Conservation (phyloP, 352 stramenopile genomes). For the Phytopythium vexans region DNA sequence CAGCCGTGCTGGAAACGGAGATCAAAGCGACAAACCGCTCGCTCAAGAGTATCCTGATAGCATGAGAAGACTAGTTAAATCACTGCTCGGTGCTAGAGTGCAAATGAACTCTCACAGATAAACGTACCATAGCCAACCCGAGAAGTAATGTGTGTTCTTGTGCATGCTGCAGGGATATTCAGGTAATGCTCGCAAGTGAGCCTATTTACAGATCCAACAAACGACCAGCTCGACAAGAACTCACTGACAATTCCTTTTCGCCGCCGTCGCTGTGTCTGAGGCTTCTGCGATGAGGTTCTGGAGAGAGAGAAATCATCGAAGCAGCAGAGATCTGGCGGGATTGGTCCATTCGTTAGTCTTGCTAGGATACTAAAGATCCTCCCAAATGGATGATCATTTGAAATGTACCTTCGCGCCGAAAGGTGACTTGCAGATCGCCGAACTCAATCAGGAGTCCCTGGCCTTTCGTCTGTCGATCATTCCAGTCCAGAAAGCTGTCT, state of each 20-base stretch:
- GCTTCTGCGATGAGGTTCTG: neutral
- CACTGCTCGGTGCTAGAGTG: neutral
- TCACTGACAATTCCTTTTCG: slow-evolving; percentile 36
- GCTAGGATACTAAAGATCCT: neutral
- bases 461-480: slow-evolving; percentile 34
- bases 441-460: slow-evolving; percentile 60
- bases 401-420: slow-evolving; percentile 36
- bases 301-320: slow-evolving; percentile 50
- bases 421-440: slow-evolving; percentile 58
- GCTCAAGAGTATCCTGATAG: slow-evolving; percentile 22
- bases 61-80: too few relatives aligned
- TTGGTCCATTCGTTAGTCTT: neutral
- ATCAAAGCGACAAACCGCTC: slow-evolving; percentile 20
- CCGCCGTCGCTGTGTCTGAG: neutral
- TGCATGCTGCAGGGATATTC: slow-evolving; percentile 9
- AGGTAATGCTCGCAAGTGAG: neutral
- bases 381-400: neutral
- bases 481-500: slow-evolving; percentile 49
- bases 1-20: slow-evolving; percentile 24
- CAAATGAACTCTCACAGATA: neutral
- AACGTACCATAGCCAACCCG: slow-evolving; percentile 17
- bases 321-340: slow-evolving; percentile 39
- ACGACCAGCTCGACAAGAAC: neutral
- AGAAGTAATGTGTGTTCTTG: slow-evolving; percentile 21
- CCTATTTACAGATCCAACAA: too few relatives aligned